Evolutionary conservation across 2,329 filamentous ascomycete species (phyloP), one percentile per base, ranked within the genome.

Genomic region (Penicillium sclerotigenum): DNA sequence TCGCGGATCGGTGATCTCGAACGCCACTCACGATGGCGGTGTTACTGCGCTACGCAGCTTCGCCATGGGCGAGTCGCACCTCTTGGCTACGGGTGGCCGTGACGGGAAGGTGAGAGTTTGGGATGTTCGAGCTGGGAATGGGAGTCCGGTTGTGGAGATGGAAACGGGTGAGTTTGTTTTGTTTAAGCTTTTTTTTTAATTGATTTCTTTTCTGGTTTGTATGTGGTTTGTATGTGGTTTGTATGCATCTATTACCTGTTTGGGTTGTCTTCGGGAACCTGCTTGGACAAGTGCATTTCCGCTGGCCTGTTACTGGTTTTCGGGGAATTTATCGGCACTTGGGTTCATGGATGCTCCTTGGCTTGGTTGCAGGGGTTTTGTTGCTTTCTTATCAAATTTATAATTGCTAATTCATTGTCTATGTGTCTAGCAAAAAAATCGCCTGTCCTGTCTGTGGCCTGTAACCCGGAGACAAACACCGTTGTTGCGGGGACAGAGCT

Each of bases 401-500:
- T 34, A 26, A 46, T 57, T 28, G 41, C 62, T 59, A 57, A 66
- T 68, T 29, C 59, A 34, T 57, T 31, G 47, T 53, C 8, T 24
- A 24, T 33, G 16, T 16, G 9, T 53, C 22, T 61, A 81, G 81
- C 76, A 34, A 79, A 76, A 57, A 73, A 77, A 37, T 75, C 78
- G 5, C 75, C 80, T 29, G 75, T 85, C 45, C 78, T 84, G 24
- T 81, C 83, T 14, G 67, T 85, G 18, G 77, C 80, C 28, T 80
- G 78, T 60, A 74, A 77, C 58, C 69, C 72, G 5, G 68, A 68
- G 36, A 74, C 75, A 13, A 77, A 80, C 56, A 76, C 75, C 45
- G 67, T 85, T 40, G 83, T 80, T 47, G 79, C 80, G 9, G 83
- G 83, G 2, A 83, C 81, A 1, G 83, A 86, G 63, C 74, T 82